Evolutionary conservation across 345 rosid genomes (phyloP).

Genomic region (Citropsis articulata): DNA sequence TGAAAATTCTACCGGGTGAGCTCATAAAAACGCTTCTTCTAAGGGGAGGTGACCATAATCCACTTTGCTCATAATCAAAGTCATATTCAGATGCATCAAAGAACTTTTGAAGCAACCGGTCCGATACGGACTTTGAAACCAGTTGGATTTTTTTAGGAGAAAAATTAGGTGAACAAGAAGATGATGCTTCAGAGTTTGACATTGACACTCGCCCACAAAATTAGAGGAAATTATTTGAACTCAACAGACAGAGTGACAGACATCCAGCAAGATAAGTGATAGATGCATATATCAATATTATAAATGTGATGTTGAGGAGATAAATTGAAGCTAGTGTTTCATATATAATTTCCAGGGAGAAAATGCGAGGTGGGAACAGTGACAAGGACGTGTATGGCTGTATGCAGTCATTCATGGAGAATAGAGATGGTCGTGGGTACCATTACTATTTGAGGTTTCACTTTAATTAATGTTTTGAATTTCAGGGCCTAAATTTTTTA

Average conservation of each 20-base stretch:
- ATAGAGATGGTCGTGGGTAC: slow-evolving; percentile 24
- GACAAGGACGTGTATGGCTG: slow-evolving; percentile 51
- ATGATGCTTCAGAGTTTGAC: slow-evolving; percentile 31
- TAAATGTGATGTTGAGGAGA: neutral
- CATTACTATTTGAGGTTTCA: slow-evolving; percentile 8
- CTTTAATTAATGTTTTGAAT: neutral
- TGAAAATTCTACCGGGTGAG: slow-evolving; percentile 53
- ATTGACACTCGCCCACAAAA: slow-evolving; percentile 1
- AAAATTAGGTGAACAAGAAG: slow-evolving; percentile 27
- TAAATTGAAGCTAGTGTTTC: neutral
- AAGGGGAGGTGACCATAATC: slow-evolving; percentile 79
- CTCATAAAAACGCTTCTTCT: slow-evolving; percentile 53
- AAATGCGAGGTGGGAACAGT: slow-evolving; percentile 4
- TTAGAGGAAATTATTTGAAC: no score
- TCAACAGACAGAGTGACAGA: no score
- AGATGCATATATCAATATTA: slow-evolving; percentile 5
- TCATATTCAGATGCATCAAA: slow-evolving; percentile 56
- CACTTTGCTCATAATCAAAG: slow-evolving; percentile 59
- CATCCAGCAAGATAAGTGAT: neutral
- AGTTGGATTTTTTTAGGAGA: slow-evolving; percentile 35
- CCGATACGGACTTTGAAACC: slow-evolving; percentile 61
- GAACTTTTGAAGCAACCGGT: slow-evolving; percentile 56
- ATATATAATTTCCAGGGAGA: neutral
- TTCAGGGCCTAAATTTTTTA: neutral
- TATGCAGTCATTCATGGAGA: slow-evolving; percentile 24